phyloP scores from a whole-genome alignment of 1,139 yeast genomes.

The Pichia sp. region DNA sequence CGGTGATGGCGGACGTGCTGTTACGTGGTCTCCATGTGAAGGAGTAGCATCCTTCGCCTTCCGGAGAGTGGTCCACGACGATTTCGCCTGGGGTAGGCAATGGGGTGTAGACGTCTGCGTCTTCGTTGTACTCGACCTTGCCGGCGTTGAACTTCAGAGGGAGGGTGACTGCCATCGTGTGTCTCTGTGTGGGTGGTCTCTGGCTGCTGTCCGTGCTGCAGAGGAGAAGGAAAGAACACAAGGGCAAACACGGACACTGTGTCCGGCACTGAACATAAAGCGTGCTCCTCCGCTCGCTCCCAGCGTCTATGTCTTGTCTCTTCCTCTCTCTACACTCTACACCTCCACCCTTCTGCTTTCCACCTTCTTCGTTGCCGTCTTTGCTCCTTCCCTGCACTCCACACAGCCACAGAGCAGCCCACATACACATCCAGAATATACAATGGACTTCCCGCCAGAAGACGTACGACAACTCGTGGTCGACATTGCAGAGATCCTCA shows the following conservation, averaged over 20 bases:
- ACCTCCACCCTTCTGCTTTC: no score
- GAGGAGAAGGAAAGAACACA: no score
- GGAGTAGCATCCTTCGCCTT: conserved; percentile 51
- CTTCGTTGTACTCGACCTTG: conserved; percentile 70
- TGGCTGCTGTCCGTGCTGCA: no score
- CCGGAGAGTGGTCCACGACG: conserved; percentile 62
- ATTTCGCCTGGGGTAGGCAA: conserved; percentile 74
- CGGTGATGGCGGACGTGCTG: conserved; percentile 42
- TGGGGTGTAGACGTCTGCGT: conserved; percentile 71
- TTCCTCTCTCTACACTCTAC: no score
- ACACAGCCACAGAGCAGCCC: background rate
- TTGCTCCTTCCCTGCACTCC: no score
- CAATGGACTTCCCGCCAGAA: conserved; percentile 60
- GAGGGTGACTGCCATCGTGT: conserved; percentile 20
- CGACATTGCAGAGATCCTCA: conserved; percentile 56
- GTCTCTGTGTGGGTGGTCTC: background rate
- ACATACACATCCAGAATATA: background rate
- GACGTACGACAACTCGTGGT: conserved; percentile 49
- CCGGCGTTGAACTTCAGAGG: conserved; percentile 79
- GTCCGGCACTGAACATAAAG: no score
- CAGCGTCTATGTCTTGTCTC: no score
- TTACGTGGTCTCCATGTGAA: conserved; percentile 64
- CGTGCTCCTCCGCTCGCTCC: no score
- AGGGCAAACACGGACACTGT: no score
- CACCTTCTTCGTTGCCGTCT: no score